A percentile compares a stretch with the other conserved stretches of the same genome.
These are phyloP conservation scores for Aspergillus biplanus DNA, from an alignment of 495 filamentous ascomycete species.

Conservation along the genomic window DNA sequence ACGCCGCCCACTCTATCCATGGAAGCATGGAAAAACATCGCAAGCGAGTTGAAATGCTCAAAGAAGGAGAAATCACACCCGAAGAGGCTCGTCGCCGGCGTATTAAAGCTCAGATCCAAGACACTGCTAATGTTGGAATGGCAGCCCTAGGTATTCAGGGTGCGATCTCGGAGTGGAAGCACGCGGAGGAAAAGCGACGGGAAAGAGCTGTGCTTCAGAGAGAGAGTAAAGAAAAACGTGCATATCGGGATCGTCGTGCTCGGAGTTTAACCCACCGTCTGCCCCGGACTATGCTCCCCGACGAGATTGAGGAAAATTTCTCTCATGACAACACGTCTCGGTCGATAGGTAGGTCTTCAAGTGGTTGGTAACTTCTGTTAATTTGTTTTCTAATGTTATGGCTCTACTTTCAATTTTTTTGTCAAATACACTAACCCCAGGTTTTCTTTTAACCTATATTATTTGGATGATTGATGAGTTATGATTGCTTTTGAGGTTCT, in stretches of 20 bases:
- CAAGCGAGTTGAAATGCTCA: conserved; percentile 67
- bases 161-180: conserved; percentile 74
- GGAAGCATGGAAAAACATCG: conserved; percentile 75
- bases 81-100: conserved; percentile 77
- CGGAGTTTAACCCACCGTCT: conserved; percentile 14
- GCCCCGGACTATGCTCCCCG: conserved; percentile 21
- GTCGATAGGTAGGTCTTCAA: conserved; percentile 16
- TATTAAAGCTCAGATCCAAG: conserved; percentile 72
- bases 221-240: conserved; percentile 35
- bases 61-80: conserved; percentile 71
- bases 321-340: conserved; percentile 13
- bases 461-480: neutral
- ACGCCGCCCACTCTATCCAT: conserved; percentile 81
- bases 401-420: neutral
- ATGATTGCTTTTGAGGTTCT: neutral
- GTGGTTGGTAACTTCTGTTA: neutral
- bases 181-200: conserved; percentile 63
- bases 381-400: neutral
- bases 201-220: conserved; percentile 55
- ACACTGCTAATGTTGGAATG: conserved; percentile 78
- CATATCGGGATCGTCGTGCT: conserved; percentile 10
- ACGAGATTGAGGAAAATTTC: conserved; percentile 30
- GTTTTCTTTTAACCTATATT: neutral
- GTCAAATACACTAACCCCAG: neutral
- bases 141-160: conserved; percentile 86